phyloP scores from a whole-genome alignment of 345 rosid species.

The Erodium maritimum region DNA sequence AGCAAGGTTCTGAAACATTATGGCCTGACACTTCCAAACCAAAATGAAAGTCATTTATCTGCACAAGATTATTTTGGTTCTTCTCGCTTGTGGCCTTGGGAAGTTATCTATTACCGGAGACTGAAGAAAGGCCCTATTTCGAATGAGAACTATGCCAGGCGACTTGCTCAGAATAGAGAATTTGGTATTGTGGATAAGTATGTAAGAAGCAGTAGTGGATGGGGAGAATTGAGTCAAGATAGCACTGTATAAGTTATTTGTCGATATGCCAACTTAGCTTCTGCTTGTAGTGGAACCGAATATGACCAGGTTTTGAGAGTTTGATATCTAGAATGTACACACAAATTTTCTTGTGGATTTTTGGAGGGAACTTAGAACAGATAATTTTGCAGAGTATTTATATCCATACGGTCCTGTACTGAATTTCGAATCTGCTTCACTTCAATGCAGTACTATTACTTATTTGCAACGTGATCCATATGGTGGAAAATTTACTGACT shows the following conservation, averaged over 20 bases:
- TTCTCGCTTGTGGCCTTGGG: slow-evolving; percentile 44
- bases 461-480: too few species aligned
- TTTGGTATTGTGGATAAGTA: slow-evolving; percentile 34
- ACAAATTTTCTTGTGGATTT: slow-evolving; percentile 8
- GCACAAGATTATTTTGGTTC: slow-evolving; percentile 29
- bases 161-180: slow-evolving; percentile 34
- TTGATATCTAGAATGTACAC: slow-evolving; percentile 10
- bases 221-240: slow-evolving; percentile 21
- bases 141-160: slow-evolving; percentile 28
- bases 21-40: slow-evolving; percentile 21
- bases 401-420: too few species aligned
- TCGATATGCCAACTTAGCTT: slow-evolving; percentile 2
- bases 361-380: slow-evolving; percentile 16
- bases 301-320: slow-evolving; percentile 3
- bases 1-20: slow-evolving; percentile 29
- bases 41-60: slow-evolving; percentile 18
- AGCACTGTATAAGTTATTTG: neutral
- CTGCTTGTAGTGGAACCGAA: neutral
- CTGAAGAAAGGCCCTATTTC: slow-evolving; percentile 42
- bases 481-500: too few species aligned
- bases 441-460: too few species aligned
- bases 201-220: slow-evolving; percentile 38
- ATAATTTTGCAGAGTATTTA: slow-evolving; percentile 13
- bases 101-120: slow-evolving; percentile 29
- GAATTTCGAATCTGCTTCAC: too few species aligned